Conservation (phyloP, 768 basidiomycete species). For the Collybia nuda region DNA sequence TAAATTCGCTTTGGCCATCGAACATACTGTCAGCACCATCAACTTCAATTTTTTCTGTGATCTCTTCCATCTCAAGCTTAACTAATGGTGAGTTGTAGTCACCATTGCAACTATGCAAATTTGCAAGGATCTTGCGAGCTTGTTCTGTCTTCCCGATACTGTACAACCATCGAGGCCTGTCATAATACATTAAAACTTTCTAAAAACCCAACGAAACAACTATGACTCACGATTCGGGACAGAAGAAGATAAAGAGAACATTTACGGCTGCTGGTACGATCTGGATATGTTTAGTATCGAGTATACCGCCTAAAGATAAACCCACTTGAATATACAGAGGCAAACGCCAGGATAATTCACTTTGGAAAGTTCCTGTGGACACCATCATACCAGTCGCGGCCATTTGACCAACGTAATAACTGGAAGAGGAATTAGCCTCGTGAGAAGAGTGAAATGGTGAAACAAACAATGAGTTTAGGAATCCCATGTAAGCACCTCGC, state of each 20-base stretch:
- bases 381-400: slow-evolving; percentile 57
- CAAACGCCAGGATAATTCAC: slow-evolving; percentile 46
- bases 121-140: slow-evolving; percentile 45
- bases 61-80: slow-evolving; percentile 50
- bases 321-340: slow-evolving; percentile 48
- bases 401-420: slow-evolving; percentile 55
- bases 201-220: background rate
- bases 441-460: background rate
- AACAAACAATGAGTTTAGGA: slow-evolving; percentile 49
- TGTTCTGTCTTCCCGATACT: slow-evolving; percentile 40
- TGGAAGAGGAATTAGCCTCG: slow-evolving; percentile 10
- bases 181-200: background rate
- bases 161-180: slow-evolving; percentile 54
- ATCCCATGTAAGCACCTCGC: slow-evolving; percentile 49
- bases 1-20: background rate
- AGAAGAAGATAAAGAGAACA: slow-evolving; percentile 41
- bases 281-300: slow-evolving; percentile 15
- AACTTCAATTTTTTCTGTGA: slow-evolving; percentile 47
- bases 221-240: slow-evolving; percentile 46
- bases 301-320: background rate
- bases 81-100: slow-evolving; percentile 50
- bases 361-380: slow-evolving; percentile 40
- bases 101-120: slow-evolving; percentile 44
- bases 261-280: slow-evolving; percentile 45
- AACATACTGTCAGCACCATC: slow-evolving; percentile 45